Conservation (phyloP, 2,329 filamentous ascomycete species). For the Chaetomium sp. region DNA sequence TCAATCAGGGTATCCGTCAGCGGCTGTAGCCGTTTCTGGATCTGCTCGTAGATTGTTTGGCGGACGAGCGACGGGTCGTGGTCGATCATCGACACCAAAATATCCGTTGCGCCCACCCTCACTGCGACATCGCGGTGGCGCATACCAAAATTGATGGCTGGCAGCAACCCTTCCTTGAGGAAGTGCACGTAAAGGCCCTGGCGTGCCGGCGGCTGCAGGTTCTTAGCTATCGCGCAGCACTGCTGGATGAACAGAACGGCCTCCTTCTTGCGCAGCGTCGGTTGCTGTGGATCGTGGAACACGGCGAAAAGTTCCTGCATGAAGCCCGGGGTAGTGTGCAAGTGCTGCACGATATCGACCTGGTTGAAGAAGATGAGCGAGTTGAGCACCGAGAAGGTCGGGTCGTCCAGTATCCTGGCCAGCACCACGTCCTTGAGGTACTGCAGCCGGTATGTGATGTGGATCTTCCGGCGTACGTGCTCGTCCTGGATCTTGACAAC, state of each 20-base stretch:
- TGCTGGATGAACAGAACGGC: constrained; percentile 95
- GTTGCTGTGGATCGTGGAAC: constrained; percentile 60
- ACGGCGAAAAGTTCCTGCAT: constrained; percentile 82
- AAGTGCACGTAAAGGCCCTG: constrained; percentile 85
- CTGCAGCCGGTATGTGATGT: constrained; percentile 90
- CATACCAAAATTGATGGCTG: constrained; percentile 86
- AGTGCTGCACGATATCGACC: constrained; percentile 91
- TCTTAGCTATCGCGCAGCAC: constrained; percentile 91
- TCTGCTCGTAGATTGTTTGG: constrained; percentile 84
- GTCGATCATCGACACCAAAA: constrained; percentile 88
- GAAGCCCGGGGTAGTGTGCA: constrained; percentile 75
- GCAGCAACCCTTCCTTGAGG: constrained; percentile 76
- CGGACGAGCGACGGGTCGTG: constrained; percentile 94
- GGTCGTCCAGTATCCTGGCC: constrained; percentile 91
- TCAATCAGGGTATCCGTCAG: constrained; percentile 91
- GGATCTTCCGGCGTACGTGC: constrained; percentile 79
- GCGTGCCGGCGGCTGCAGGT: constrained; percentile 75
- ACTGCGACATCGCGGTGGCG: constrained; percentile 78
- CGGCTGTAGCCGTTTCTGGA: constrained; percentile 77
- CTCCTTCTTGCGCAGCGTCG: constrained; percentile 76
- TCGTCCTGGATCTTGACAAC: constrained; percentile 87
- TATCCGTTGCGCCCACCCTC: constrained; percentile 86
- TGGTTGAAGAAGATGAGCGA: constrained; percentile 99
- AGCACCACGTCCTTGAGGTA: constrained; percentile 98
- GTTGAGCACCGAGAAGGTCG: constrained; percentile 95